Conservation (phyloP, 2,329 filamentous ascomycete genomes). For the Fusarium udum region DNA sequence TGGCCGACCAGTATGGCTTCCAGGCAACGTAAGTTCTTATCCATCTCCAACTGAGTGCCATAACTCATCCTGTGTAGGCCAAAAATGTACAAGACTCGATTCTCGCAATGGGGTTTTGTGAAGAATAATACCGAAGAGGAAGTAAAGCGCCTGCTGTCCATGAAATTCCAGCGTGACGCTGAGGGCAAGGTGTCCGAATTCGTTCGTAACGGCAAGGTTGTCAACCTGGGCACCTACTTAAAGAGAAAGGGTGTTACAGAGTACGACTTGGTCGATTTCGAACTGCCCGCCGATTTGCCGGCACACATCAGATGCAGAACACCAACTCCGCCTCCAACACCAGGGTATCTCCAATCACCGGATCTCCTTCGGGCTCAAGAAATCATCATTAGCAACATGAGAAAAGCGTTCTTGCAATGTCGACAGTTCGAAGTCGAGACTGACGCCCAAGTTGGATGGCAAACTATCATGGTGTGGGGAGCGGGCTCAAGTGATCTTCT, state of each 20-base stretch:
- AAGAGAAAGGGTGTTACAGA: slow-evolving; percentile 64
- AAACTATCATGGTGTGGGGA: slow-evolving; percentile 55
- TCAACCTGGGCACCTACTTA: slow-evolving; percentile 62
- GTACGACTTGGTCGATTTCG: slow-evolving; percentile 60
- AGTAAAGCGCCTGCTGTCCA: slow-evolving; percentile 59
- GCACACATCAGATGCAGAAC: slow-evolving; percentile 57
- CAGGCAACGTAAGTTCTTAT: slow-evolving; percentile 56
- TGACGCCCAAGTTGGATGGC: slow-evolving; percentile 52
- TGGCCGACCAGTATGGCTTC: slow-evolving; percentile 59
- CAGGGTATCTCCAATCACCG: slow-evolving; percentile 54
- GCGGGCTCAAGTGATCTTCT: slow-evolving; percentile 55
- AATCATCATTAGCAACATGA: slow-evolving; percentile 54
- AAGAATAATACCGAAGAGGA: slow-evolving; percentile 66
- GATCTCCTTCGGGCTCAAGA: slow-evolving; percentile 57
- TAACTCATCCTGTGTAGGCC: slow-evolving; percentile 49
- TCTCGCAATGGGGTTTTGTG: slow-evolving; percentile 64
- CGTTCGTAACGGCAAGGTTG: slow-evolving; percentile 61
- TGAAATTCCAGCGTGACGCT: slow-evolving; percentile 63
- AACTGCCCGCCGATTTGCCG: slow-evolving; percentile 54
- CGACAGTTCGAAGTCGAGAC: slow-evolving; percentile 55
- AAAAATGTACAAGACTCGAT: slow-evolving; percentile 66
- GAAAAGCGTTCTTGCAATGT: slow-evolving; percentile 56
- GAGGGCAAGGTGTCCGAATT: slow-evolving; percentile 64
- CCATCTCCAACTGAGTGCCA: background rate
- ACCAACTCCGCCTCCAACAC: slow-evolving; percentile 55